These are phyloP conservation scores for Albatrellus sp. DNA, from an alignment of 1,284 basidiomycete genomes.

Conservation along the genomic window DNA sequence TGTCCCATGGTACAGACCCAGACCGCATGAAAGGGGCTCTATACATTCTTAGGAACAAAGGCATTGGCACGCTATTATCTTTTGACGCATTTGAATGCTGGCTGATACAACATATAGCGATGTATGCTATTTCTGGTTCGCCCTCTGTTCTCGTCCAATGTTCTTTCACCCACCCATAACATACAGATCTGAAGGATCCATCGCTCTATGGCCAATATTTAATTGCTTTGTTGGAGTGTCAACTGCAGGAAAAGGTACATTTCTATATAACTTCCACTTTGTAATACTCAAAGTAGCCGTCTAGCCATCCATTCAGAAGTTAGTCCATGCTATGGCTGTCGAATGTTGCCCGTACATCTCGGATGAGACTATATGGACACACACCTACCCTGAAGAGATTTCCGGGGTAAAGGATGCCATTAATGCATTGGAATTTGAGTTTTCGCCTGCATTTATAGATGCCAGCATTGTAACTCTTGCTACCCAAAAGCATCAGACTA, in stretches of 20 bases:
- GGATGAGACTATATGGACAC: constrained; percentile 51
- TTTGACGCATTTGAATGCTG: constrained; percentile 2
- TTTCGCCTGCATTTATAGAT: constrained; percentile 31
- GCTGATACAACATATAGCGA: constrained; percentile 23
- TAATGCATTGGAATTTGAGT: constrained; percentile 33
- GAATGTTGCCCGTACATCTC: constrained; percentile 50
- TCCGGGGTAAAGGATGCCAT: constrained; percentile 34
- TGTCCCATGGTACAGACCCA: constrained; percentile 70
- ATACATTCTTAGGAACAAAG: constrained; percentile 77
- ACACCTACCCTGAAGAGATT: constrained; percentile 38
- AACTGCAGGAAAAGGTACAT: constrained; percentile 83
- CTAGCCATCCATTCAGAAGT: constrained; percentile 84
- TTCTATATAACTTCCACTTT: not conserved
- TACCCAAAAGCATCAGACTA: constrained; percentile 23
- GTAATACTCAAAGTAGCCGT: not conserved
- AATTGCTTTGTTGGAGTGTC: constrained; percentile 66
- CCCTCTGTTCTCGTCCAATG: constrained; percentile 6
- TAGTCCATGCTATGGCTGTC: constrained; percentile 63
- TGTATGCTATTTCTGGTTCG: constrained; percentile 53
- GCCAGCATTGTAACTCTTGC: too few relatives aligned
- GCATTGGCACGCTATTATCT: constrained; percentile 33
- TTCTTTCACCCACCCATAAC: constrained; percentile 6
- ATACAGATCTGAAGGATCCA: constrained; percentile 37
- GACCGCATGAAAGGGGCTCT: constrained; percentile 95
- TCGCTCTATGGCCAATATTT: constrained; percentile 57